These are phyloP conservation scores for Eustoma russellianum DNA, from an alignment of 257 asterid species.

Conservation along the genomic window DNA sequence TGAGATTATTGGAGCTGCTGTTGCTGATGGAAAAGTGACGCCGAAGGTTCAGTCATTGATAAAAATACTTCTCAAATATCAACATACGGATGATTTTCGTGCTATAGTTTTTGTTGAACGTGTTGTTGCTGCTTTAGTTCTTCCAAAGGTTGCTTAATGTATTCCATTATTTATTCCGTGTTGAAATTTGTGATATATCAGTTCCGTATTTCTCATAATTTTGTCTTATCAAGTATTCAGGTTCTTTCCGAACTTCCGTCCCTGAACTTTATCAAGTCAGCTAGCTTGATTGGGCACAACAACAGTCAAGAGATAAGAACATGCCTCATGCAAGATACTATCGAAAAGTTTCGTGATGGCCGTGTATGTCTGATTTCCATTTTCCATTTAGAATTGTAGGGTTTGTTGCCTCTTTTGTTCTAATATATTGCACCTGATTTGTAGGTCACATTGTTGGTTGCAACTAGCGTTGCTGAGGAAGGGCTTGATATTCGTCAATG, in stretches of 20 bases:
- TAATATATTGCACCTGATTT: slow-evolving; percentile 13
- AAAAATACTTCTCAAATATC: slow-evolving; percentile 83
- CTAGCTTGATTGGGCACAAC: slow-evolving; percentile 93
- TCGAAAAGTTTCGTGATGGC: slow-evolving; percentile 92
- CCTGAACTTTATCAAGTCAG: slow-evolving; percentile 74
- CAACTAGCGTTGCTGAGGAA: slow-evolving; percentile 99
- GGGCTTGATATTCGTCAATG: slow-evolving; percentile 99
- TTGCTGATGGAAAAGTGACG: slow-evolving; percentile 99
- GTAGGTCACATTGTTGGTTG: slow-evolving; percentile 92
- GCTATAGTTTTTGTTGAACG: slow-evolving; percentile 98
- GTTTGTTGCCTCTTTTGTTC: slow-evolving; percentile 1
- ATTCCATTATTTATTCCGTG: background rate
- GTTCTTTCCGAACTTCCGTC: slow-evolving; percentile 93
- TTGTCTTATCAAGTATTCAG: slow-evolving; percentile 34
- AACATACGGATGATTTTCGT: slow-evolving; percentile 86
- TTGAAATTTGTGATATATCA: slow-evolving; percentile 7
- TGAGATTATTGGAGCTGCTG: slow-evolving; percentile 96
- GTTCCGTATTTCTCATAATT: slow-evolving; percentile 13
- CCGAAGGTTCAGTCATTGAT: slow-evolving; percentile 98
- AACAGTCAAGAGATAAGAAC: slow-evolving; percentile 98
- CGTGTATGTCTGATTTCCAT: slow-evolving; percentile 58
- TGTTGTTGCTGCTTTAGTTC: slow-evolving; percentile 94
- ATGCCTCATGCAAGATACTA: slow-evolving; percentile 93
- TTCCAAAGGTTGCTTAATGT: slow-evolving; percentile 67
- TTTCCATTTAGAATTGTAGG: slow-evolving; percentile 6